Conservation (phyloP, 257 asterid genomes). For the Anisodus tanguticus region DNA sequence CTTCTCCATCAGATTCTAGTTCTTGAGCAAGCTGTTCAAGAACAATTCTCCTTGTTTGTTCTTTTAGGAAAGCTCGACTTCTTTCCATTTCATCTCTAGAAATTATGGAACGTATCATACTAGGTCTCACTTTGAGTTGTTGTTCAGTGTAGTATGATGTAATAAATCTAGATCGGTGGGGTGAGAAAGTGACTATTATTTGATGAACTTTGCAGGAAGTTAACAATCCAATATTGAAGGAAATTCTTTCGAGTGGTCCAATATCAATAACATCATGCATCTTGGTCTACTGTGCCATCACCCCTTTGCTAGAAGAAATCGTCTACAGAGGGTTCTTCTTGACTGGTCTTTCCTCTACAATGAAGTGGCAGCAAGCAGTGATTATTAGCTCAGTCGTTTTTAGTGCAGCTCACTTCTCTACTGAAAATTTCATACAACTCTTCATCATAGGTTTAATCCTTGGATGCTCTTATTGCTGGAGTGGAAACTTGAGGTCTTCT, state of each 20-base stretch:
- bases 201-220: conserved; percentile 52
- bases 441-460: conserved; percentile 64
- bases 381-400: conserved; percentile 65
- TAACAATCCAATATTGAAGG: conserved; percentile 62
- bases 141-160: background rate
- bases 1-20: too few relatives aligned
- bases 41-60: too few relatives aligned
- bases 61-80: too few relatives aligned
- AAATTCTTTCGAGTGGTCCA: conserved; percentile 63
- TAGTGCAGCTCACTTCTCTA: conserved; percentile 79
- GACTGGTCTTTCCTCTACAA: conserved; percentile 64
- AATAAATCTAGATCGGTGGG: background rate
- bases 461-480: conserved; percentile 85
- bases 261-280: conserved; percentile 53
- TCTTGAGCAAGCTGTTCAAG: too few relatives aligned
- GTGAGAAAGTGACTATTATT: conserved; percentile 16
- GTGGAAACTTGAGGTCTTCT: conserved; percentile 70
- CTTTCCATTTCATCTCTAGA: too few relatives aligned
- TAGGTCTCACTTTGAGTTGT: background rate
- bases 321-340: conserved; percentile 80
- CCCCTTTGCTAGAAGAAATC: conserved; percentile 84
- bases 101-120: too few relatives aligned
- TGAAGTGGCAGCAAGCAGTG: conserved; percentile 81
- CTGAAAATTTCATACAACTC: conserved; percentile 75
- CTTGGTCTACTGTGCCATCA: conserved; percentile 62